A percentile compares a stretch with the other conserved stretches of the same genome.
These are phyloP conservation scores for Trametes meyenii DNA, from an alignment of 768 basidiomycete species.

Conservation along the genomic window DNA sequence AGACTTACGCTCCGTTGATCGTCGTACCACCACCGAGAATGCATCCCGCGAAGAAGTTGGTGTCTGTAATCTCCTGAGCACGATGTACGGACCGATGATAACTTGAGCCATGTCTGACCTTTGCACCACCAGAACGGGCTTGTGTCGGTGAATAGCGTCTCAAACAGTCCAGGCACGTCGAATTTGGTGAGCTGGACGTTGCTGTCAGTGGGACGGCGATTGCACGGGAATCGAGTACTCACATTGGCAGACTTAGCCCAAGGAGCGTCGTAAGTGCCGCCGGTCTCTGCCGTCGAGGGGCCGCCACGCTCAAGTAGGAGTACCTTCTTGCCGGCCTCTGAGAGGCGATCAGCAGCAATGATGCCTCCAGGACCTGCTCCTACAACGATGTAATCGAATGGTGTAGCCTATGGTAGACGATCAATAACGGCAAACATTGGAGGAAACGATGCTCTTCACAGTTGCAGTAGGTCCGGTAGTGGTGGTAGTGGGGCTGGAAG, in stretches of 20 bases:
- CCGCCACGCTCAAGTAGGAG: conserved; percentile 66
- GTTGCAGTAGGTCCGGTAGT: conserved; percentile 41
- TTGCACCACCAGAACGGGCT: conserved; percentile 69
- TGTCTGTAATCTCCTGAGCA: conserved; percentile 53
- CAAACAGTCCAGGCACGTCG: conserved; percentile 66
- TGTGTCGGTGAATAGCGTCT: conserved; percentile 63
- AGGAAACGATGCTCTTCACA: background rate
- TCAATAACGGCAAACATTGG: background rate
- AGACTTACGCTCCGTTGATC: conserved; percentile 63
- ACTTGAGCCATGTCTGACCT: conserved; percentile 35
- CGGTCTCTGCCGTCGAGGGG: conserved; percentile 59
- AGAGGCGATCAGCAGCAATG: conserved; percentile 59
- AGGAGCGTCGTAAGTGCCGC: conserved; percentile 55
- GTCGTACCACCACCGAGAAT: conserved; percentile 64
- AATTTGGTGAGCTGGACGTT: conserved; percentile 59
- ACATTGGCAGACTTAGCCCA: conserved; percentile 54
- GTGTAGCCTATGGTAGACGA: conserved; percentile 38
- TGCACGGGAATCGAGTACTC: conserved; percentile 15
- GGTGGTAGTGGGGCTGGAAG: conserved; percentile 38
- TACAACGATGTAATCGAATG: conserved; percentile 56
- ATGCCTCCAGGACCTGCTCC: conserved; percentile 63
- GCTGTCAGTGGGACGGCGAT: background rate
- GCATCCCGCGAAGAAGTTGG: conserved; percentile 66
- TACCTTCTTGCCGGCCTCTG: conserved; percentile 65
- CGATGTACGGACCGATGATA: background rate